phyloP scores from a whole-genome alignment of 139 green algal species.

The Micromonas commoda region DNA sequence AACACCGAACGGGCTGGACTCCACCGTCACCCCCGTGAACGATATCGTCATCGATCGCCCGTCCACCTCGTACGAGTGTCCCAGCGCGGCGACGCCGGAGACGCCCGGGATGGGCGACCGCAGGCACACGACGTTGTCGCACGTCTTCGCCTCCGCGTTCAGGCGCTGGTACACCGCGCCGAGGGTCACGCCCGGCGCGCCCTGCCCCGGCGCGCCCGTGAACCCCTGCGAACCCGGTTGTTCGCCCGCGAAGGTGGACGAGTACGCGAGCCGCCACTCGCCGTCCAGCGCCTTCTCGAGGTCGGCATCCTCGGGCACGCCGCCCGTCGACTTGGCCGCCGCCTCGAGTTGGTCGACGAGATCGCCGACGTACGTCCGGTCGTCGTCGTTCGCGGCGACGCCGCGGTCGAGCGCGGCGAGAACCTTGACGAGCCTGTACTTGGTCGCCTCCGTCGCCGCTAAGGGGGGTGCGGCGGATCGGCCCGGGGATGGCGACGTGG shows the following conservation, averaged over 20 bases:
- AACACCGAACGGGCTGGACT: background rate
- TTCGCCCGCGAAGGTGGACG: background rate
- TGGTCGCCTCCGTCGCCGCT: background rate
- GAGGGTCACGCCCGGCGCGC: background rate
- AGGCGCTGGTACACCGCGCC: background rate
- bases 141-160: background rate
- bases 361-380: background rate
- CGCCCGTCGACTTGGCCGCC: background rate
- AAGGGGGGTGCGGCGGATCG: background rate
- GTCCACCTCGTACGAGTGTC: background rate
- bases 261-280: background rate
- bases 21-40: background rate
- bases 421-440: background rate
- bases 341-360: background rate
- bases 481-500: background rate
- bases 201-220: background rate
- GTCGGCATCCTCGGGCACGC: background rate
- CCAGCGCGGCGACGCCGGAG: background rate
- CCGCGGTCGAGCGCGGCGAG: background rate
- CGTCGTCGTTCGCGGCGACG: background rate
- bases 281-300: background rate
- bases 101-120: background rate
- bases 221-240: background rate
- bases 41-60: background rate
- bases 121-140: background rate